Percentiles rank a stretch among this genome's conserved stretches.
Conservation (phyloP, 176 grass and related monocot species). For the Hordeum vulgare region MorexV3_pseudomolecules_assembly NC_058519.1:424702345-424702844, state of each 20-base stretch:
- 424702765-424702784: too few species aligned
- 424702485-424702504: constrained; percentile 66
- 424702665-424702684: too few species aligned
- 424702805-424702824: background rate
- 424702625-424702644: too few species aligned
- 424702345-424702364: background rate
- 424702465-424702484: constrained; percentile 95
- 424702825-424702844: background rate
- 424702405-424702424: background rate
- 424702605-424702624: constrained; percentile 95
- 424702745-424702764: too few species aligned
- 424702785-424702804: too few species aligned
- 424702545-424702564: constrained; percentile 65
- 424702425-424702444: background rate
- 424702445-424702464: constrained; percentile 33
- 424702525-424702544: constrained; percentile 63
- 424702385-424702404: background rate
- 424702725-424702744: too few species aligned
- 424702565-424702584: constrained; percentile 91
- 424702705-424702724: too few species aligned
- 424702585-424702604: constrained; percentile 90
- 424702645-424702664: too few species aligned
- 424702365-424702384: background rate
- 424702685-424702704: too few species aligned
- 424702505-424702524: constrained; percentile 42